Evolutionary conservation across 176 grass and related monocot genomes (phyloP).

Genomic region (Paspalum vaginatum): DNA sequence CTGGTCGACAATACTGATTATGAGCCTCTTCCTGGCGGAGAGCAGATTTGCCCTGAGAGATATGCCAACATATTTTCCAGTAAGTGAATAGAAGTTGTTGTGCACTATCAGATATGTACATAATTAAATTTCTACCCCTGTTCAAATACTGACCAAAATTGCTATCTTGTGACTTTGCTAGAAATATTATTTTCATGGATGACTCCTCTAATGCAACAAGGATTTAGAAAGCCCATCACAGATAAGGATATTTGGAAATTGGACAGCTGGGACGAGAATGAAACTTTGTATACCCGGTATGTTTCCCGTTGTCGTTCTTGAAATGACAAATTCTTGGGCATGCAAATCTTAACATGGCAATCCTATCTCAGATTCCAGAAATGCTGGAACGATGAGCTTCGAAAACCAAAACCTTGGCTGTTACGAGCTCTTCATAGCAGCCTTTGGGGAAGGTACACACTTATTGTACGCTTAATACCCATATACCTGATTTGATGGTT

Average conservation of each 20-base stretch:
- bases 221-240: conserved; percentile 74
- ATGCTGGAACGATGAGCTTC: conserved; percentile 76
- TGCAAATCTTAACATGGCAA: conserved; percentile 22
- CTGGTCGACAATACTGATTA: conserved; percentile 70
- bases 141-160: conserved; percentile 29
- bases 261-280: conserved; percentile 89
- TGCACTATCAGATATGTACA: conserved; percentile 8
- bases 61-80: conserved; percentile 64
- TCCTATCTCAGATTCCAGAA: conserved; percentile 78
- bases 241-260: conserved; percentile 99
- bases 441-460: conserved; percentile 70
- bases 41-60: conserved; percentile 92
- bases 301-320: conserved; percentile 39
- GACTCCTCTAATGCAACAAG: conserved; percentile 97
- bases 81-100: conserved; percentile 58
- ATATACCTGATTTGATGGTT: conserved; percentile 27
- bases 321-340: conserved; percentile 19
- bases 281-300: conserved; percentile 90
- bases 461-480: neutral
- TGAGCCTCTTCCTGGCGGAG: conserved; percentile 76
- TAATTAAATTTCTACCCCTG: conserved; percentile 18
- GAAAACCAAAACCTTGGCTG: conserved; percentile 86
- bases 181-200: conserved; percentile 96
- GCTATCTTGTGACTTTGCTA: conserved; percentile 44
- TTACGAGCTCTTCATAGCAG: conserved; percentile 89